These are phyloP conservation scores for Leptographium wingfieldii DNA, from an alignment of 2,329 filamentous ascomycete species.

Conservation along the genomic window DNA sequence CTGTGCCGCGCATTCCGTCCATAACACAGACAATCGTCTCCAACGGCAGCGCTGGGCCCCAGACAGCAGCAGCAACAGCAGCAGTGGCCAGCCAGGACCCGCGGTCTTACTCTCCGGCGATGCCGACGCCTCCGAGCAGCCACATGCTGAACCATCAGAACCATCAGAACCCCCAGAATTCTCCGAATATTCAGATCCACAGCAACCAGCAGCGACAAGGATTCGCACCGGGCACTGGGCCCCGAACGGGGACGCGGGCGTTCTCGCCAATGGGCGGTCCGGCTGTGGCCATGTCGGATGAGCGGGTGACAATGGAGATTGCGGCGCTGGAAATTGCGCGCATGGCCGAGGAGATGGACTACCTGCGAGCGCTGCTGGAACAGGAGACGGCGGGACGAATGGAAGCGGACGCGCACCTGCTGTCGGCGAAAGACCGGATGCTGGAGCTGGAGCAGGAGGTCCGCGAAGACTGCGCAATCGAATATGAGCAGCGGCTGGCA, in stretches of 20 bases:
- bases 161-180: background rate
- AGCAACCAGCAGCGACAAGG: conserved; percentile 25
- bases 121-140: background rate
- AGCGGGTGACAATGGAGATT: conserved; percentile 65
- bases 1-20: conserved; percentile 77
- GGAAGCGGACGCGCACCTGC: conserved; percentile 60
- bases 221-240: conserved; percentile 20
- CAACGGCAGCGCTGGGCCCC: conserved; percentile 5
- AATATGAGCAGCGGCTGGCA: conserved; percentile 69
- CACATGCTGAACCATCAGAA: background rate
- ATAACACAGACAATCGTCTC: conserved; percentile 58
- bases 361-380: conserved; percentile 55
- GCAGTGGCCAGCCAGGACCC: background rate
- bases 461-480: conserved; percentile 75
- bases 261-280: conserved; percentile 26
- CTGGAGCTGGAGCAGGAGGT: conserved; percentile 67
- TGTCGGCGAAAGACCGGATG: conserved; percentile 53
- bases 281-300: conserved; percentile 27
- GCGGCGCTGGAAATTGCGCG: conserved; percentile 70
- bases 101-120: background rate
- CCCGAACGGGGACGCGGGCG: conserved; percentile 17
- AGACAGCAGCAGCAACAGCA: conserved; percentile 4
- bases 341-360: conserved; percentile 66
- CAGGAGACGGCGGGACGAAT: conserved; percentile 58
- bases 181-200: background rate